These are phyloP conservation scores for Rhizomucor miehei DNA, from an alignment of 371 early-diverging fungal species.

Conservation along the genomic window DNA sequence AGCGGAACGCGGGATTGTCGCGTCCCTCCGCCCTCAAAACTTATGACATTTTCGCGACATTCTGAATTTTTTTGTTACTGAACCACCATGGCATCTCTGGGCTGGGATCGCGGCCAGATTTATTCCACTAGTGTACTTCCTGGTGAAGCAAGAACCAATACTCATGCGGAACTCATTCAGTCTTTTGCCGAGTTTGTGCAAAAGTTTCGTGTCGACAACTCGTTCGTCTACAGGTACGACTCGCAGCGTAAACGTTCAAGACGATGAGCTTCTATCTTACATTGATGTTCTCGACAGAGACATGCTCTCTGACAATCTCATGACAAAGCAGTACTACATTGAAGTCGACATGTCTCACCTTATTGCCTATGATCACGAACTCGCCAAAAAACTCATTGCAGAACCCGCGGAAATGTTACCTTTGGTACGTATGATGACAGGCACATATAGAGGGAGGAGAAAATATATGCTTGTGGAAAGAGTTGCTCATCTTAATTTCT, in stretches of 20 bases:
- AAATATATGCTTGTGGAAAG: neutral
- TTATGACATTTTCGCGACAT: too few relatives aligned
- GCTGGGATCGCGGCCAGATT: conserved; percentile 83
- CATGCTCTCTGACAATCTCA: conserved; percentile 82
- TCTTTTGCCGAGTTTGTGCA: conserved; percentile 73
- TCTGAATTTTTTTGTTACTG: too few relatives aligned
- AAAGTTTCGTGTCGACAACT: conserved; percentile 72
- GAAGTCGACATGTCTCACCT: conserved; percentile 88
- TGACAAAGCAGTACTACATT: conserved; percentile 71
- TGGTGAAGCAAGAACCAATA: conserved; percentile 55
- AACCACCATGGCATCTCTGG: conserved; percentile 52
- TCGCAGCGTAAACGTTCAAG: neutral
- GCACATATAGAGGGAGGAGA: neutral
- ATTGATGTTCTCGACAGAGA: conserved; percentile 57
- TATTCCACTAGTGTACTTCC: conserved; percentile 69
- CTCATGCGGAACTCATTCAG: conserved; percentile 54
- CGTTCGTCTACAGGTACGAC: conserved; percentile 70
- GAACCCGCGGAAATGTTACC: conserved; percentile 82
- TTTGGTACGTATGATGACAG: conserved; percentile 45
- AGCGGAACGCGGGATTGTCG: too few relatives aligned
- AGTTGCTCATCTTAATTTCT: neutral
- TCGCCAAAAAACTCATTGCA: conserved; percentile 76
- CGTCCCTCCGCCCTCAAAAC: too few relatives aligned
- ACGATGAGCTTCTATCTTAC: neutral
- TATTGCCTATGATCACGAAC: conserved; percentile 74